Evolutionary conservation across 2,329 filamentous ascomycete species (phyloP).

Genomic region (Pyricularia sp.): DNA sequence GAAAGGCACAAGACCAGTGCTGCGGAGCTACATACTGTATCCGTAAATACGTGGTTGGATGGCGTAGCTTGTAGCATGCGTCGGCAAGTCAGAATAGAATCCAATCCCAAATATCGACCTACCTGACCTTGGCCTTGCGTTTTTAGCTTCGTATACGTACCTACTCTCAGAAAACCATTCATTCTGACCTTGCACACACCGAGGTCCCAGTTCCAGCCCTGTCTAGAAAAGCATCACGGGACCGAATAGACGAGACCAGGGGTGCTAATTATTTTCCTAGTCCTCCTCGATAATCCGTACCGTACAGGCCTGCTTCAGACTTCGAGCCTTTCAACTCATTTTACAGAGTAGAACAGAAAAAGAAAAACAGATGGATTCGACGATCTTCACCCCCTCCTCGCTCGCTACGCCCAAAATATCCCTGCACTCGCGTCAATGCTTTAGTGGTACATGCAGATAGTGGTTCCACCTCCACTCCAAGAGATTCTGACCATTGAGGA

Average conservation of each 20-base stretch:
- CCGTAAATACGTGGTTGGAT: too few relatives aligned
- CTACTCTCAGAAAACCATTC: too few relatives aligned
- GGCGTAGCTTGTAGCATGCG: too few relatives aligned
- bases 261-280: neutral
- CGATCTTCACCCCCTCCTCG: neutral
- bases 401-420: constrained; percentile 9
- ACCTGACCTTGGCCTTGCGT: neutral
- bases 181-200: neutral
- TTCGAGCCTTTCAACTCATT: neutral
- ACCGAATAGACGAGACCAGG: neutral
- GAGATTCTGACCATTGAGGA: neutral
- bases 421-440: constrained; percentile 31
- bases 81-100: too few relatives aligned
- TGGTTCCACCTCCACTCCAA: neutral
- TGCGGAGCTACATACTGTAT: too few relatives aligned
- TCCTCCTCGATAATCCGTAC: neutral
- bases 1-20: too few relatives aligned
- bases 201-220: neutral
- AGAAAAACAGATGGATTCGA: neutral
- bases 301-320: neutral
- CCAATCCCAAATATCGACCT: neutral
- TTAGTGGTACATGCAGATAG: constrained; percentile 24
- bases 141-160: neutral
- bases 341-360: neutral
- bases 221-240: neutral